Conservation (phyloP, 2,329 filamentous ascomycete species). For the Aspergillus sp. region DNA sequence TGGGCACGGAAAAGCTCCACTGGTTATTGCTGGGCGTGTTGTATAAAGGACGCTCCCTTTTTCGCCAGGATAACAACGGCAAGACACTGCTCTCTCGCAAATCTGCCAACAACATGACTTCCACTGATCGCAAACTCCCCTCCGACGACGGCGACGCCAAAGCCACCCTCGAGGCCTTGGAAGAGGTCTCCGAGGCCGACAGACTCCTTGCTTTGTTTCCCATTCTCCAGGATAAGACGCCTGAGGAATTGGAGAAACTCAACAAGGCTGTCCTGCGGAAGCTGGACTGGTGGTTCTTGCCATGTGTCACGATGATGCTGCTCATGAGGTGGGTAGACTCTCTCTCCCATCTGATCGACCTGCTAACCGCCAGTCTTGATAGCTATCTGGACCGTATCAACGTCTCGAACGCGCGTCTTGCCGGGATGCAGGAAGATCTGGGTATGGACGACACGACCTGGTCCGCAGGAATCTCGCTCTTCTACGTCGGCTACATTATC, state of each 20-base stretch:
- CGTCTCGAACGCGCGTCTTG: constrained; percentile 22
- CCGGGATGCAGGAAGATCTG: constrained; percentile 19
- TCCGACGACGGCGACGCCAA: not conserved
- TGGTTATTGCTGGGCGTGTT: not conserved
- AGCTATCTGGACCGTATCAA: constrained; percentile 22
- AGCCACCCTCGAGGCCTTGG: not conserved
- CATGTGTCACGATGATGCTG: constrained; percentile 20
- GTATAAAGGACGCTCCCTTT: not conserved
- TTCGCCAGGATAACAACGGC: not conserved
- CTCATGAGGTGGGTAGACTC: constrained; percentile 13
- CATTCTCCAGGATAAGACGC: constrained; percentile 14
- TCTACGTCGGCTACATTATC: constrained; percentile 21
- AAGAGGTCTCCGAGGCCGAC: constrained; percentile 1
- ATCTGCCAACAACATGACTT: not conserved
- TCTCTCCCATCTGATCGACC: not conserved
- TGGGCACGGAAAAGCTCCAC: not conserved
- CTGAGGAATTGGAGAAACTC: constrained; percentile 14
- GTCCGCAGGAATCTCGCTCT: constrained; percentile 20
- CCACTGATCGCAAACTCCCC: not conserved
- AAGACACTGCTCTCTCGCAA: not conserved
- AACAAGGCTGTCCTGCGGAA: constrained; percentile 18
- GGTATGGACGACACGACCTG: constrained; percentile 19
- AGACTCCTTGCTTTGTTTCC: constrained; percentile 10
- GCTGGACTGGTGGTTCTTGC: constrained; percentile 19
- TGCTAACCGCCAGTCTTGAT: not conserved